phyloP scores from a whole-genome alignment of 495 filamentous ascomycete species.

The Pyronema domesticum region DNA sequence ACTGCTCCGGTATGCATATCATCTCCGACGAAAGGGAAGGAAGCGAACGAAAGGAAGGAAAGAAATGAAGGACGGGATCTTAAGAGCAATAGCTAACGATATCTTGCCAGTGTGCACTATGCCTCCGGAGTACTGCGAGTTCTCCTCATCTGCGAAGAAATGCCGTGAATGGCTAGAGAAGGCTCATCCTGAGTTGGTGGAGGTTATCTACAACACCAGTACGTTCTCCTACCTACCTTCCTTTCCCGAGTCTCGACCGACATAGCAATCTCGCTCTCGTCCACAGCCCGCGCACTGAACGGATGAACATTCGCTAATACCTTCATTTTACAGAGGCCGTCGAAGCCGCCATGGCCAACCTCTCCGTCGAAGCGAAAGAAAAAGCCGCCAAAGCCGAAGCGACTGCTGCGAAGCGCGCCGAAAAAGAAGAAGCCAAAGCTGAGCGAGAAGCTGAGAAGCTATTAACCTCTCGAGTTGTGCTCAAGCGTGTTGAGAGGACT shows the following conservation, averaged over 20 bases:
- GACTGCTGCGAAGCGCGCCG: slow-evolving; percentile 58
- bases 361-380: slow-evolving; percentile 76
- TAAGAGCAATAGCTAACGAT: too few species aligned
- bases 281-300: too few species aligned
- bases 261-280: too few species aligned
- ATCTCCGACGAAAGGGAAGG: too few species aligned
- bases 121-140: slow-evolving; percentile 65
- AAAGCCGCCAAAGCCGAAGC: slow-evolving; percentile 38
- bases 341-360: slow-evolving; percentile 59
- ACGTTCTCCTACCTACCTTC: slow-evolving; percentile 11
- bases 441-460: slow-evolving; percentile 59
- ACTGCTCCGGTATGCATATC: too few species aligned
- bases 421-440: slow-evolving; percentile 88
- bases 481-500: slow-evolving; percentile 94
- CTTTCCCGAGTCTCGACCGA: too few species aligned
- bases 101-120: neutral
- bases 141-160: slow-evolving; percentile 93
- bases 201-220: slow-evolving; percentile 71
- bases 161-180: slow-evolving; percentile 89
- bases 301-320: neutral
- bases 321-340: slow-evolving; percentile 45
- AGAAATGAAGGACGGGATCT: too few species aligned
- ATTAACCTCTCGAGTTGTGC: slow-evolving; percentile 58
- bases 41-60: too few species aligned
- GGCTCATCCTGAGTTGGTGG: slow-evolving; percentile 52